phyloP scores from a whole-genome alignment of 2,329 filamentous ascomycete genomes.

The Arthrobotrys megalospora region DNA sequence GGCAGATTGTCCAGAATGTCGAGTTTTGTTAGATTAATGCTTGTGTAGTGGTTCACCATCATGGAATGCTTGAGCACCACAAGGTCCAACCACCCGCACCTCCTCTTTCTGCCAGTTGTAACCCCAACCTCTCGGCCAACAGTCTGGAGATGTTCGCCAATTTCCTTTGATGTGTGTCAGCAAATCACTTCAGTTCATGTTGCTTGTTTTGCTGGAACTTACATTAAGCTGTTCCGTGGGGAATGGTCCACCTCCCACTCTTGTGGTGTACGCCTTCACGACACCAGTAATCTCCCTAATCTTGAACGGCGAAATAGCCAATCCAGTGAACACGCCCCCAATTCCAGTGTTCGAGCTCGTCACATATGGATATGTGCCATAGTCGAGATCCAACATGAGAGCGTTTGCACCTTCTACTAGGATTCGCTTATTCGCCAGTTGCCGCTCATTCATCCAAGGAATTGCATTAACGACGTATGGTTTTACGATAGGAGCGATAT shows the following conservation, averaged over 20 bases:
- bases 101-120: slow-evolving; percentile 65
- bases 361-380: slow-evolving; percentile 75
- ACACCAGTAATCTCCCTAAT: slow-evolving; percentile 77
- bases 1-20: slow-evolving; percentile 82
- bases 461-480: slow-evolving; percentile 78
- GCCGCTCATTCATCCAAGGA: slow-evolving; percentile 75
- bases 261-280: slow-evolving; percentile 78
- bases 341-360: slow-evolving; percentile 75
- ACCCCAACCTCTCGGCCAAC: slow-evolving; percentile 72
- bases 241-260: slow-evolving; percentile 76
- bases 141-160: slow-evolving; percentile 71
- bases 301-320: slow-evolving; percentile 75
- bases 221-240: slow-evolving; percentile 75
- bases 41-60: slow-evolving; percentile 78
- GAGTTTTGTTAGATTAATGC: slow-evolving; percentile 75
- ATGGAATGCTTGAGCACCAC: slow-evolving; percentile 78
- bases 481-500: slow-evolving; percentile 73
- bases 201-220: slow-evolving; percentile 30
- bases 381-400: slow-evolving; percentile 78
- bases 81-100: slow-evolving; percentile 72
- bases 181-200: background rate
- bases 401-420: slow-evolving; percentile 79
- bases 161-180: slow-evolving; percentile 63
- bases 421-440: slow-evolving; percentile 74
- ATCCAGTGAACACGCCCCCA: slow-evolving; percentile 76